Conservation (phyloP, 139 green algal genomes). For the Chlamydomonas incerta region DNA sequence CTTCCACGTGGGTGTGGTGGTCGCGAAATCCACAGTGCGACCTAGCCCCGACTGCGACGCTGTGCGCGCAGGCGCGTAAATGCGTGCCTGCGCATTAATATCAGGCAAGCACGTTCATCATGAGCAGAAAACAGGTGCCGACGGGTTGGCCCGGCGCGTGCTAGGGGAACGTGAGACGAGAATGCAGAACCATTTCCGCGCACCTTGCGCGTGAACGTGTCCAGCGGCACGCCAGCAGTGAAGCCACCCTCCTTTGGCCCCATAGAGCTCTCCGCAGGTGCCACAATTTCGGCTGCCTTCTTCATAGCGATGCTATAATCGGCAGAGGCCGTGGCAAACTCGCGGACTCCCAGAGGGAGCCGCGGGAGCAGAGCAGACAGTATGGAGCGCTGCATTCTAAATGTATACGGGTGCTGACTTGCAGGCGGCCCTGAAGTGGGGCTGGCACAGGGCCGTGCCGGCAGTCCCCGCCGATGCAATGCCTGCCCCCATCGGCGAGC, state of each 20-base stretch:
- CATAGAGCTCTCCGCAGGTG: neutral
- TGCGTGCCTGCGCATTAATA: slow-evolving; percentile 66
- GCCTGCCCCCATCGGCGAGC: too few relatives aligned
- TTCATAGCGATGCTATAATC: slow-evolving; percentile 61
- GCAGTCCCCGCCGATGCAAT: too few relatives aligned
- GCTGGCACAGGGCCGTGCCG: too few relatives aligned
- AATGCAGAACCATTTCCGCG: neutral
- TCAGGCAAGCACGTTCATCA: neutral
- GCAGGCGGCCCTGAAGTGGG: too few relatives aligned
- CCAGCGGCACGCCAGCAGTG: slow-evolving; percentile 62
- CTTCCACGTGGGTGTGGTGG: slow-evolving; percentile 71
- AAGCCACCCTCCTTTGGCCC: slow-evolving; percentile 60
- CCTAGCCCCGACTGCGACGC: slow-evolving; percentile 77
- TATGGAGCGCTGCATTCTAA: slow-evolving; percentile 15
- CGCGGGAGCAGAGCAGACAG: neutral
- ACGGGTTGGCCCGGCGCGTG: too few relatives aligned
- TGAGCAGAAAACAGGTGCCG: neutral
- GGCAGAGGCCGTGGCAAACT: neutral
- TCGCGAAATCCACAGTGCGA: slow-evolving; percentile 62
- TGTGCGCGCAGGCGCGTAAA: slow-evolving; percentile 76
- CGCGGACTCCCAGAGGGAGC: neutral
- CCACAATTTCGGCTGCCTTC: slow-evolving; percentile 39
- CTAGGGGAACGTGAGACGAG: neutral
- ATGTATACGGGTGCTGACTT: too few relatives aligned
- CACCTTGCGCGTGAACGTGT: slow-evolving; percentile 73